Base-by-base conservation (phyloP, 2,329 filamentous ascomycete genomes). In the Fusarium lyarnte region DNA sequence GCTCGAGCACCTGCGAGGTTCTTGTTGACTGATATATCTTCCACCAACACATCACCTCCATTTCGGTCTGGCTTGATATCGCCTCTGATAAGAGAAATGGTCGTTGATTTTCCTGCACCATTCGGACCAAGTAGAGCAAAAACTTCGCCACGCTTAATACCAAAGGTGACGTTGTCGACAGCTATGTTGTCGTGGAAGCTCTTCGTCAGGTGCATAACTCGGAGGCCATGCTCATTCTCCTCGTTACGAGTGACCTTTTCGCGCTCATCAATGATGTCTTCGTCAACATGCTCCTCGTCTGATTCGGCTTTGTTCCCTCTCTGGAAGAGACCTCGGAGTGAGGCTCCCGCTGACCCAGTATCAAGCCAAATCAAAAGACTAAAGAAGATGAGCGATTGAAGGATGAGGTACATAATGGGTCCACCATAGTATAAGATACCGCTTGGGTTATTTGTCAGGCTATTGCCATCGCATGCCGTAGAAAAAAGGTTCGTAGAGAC, bases 101-200 rank as follows among this genome's bases (percentile, higher is more conserved):
- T 97, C 0, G 94, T 97, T 0, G 92, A 94, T 77, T 98, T 98
- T 63, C 95, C 95, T 3, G 95, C 95, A 29, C 95, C 94, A 78
- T 97, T 97, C 21, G 95, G 94, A 0, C 95, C 95, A 2, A 98
- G 87, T 0, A 98, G 87, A 1, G 94, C 94, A 81, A 97, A 97
- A 2, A 97, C 93, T 79, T 97, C 92, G 54, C 93, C 92, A 53
- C 89, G 90, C 21, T 89, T 88, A 36, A 98, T 92, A 23, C 92
- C 92, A 76, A 98, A 97, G 1, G 92, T 93, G 45, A 97, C 89
- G 76, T 97, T 93, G 75, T 97, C 91, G n/a, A 98, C 94, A 6
- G 94, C 95, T 2, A 91, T 90, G 74, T 92, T 91, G 69, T 87
- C 87, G 19, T 90, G 89, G 74, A 97, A 98, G 1, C 88, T 86